phyloP scores from a whole-genome alignment of 768 basidiomycete genomes.

The Austroboletus eburneus region DNA sequence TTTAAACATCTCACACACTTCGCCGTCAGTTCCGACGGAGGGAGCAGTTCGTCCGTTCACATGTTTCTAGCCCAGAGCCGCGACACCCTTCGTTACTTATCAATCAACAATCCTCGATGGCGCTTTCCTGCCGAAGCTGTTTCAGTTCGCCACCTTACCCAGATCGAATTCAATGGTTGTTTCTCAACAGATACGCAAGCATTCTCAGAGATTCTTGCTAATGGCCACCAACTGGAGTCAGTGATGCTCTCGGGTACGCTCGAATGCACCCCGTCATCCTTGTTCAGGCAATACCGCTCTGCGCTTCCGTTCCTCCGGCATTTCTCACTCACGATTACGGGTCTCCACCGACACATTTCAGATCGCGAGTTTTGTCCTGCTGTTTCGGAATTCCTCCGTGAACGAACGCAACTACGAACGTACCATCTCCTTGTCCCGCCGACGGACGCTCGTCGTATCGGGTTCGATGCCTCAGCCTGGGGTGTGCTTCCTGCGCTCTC shows the following conservation, averaged over 20 bases:
- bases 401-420: constrained; percentile 46
- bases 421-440: constrained; percentile 46
- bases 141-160: constrained; percentile 60
- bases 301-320: constrained; percentile 61
- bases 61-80: constrained; percentile 53
- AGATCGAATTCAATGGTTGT: constrained; percentile 57
- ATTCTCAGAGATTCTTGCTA: constrained; percentile 54
- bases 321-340: constrained; percentile 53
- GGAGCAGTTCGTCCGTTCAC: constrained; percentile 36
- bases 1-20: constrained; percentile 59
- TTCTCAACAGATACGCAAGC: constrained; percentile 41
- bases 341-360: constrained; percentile 37
- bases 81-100: constrained; percentile 48
- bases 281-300: constrained; percentile 42
- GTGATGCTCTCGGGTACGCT: constrained; percentile 53
- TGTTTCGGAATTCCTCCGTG: constrained; percentile 62
- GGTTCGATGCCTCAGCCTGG: constrained; percentile 69
- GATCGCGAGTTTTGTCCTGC: constrained; percentile 69
- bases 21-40: constrained; percentile 46
- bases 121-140: constrained; percentile 52
- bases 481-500: constrained; percentile 60
- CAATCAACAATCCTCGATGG: constrained; percentile 54
- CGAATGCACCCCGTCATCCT: constrained; percentile 41
- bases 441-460: constrained; percentile 44
- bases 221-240: constrained; percentile 64